Conservation (phyloP, 371 early-diverging fungal genomes). For the Parasitella parasitica region DNA sequence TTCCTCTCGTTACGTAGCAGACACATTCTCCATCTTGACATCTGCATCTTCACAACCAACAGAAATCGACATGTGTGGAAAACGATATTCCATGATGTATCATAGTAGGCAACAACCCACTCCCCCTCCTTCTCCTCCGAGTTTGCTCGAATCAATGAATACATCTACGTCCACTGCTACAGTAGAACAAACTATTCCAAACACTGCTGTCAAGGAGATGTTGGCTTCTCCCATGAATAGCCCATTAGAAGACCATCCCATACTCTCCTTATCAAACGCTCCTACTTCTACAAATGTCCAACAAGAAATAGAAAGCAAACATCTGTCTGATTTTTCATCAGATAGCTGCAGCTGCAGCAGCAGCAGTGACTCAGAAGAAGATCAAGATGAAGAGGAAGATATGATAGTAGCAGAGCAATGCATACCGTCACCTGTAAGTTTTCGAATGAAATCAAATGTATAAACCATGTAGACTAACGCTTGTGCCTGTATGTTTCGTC, state of each 20-base stretch:
- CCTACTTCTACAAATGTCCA: neutral
- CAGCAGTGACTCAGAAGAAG: conserved; percentile 4
- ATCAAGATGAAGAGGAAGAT: neutral
- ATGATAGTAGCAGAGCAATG: neutral
- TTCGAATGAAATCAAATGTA: too few species aligned
- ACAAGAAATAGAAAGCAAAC: neutral
- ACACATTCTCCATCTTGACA: conserved; percentile 23
- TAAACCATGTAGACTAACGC: too few species aligned
- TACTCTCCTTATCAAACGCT: neutral
- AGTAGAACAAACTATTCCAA: neutral
- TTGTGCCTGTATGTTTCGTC: neutral
- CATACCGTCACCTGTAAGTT: neutral
- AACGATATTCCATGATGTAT: conserved; percentile 27
- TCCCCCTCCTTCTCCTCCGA: conserved; percentile 24
- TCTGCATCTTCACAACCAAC: conserved; percentile 14
- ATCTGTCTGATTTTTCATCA: conserved; percentile 7
- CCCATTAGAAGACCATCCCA: conserved; percentile 6
- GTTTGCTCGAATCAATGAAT: neutral
- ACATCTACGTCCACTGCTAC: neutral
- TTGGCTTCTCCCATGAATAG: neutral
- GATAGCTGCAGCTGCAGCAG: neutral
- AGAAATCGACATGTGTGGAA: conserved; percentile 29
- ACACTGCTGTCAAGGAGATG: neutral
- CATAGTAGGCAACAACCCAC: conserved; percentile 6
- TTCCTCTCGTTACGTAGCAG: conserved; percentile 9